Base-by-base conservation (phyloP, 1,284 basidiomycete genomes). In the Ceratobasidium sp. region DNA sequence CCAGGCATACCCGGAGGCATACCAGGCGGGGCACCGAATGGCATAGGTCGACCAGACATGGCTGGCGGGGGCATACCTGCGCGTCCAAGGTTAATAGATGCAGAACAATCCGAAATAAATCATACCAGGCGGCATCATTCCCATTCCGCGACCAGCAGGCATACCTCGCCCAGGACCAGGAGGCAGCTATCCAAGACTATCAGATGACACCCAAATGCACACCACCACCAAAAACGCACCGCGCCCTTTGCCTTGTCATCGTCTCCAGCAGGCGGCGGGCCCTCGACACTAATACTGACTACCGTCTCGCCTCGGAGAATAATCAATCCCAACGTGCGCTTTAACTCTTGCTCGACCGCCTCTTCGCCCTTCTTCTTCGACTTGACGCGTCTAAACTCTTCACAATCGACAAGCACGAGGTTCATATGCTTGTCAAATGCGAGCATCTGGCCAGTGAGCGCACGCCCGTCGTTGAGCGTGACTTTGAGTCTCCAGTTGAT, bases 371-470 rank as follows among this genome's bases (percentile, higher is more conserved):
- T 92, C 84, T 92, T 92, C 83, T 94, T 94, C 58, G 91, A 90
- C 76, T 91, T 88, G 58, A 97, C 88, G 75, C 92, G 89, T 78
- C 95, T 84, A 80, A 97, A 97, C 81, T 97, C 96, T 83, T 97
- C 95, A 80, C 95, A 97, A 77, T 99, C 96, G 14, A 96, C 95
- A 71, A 99, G 84, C 63, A 99, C 97, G 77, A 99, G 86, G 83
- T 99, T 99, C 96, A 99, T 99, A 83, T 99, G 97, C 79, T 93
- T 91, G 85, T 99, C 97, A 80, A 98, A 99, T 63, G 97, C 97
- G 79, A 99, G 91, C 92, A 99, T 96, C 83, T 98, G 97, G 59
- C 97, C 97, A 54, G 94, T 94, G 77, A 99, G 85, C 73, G 93
- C 88, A 79, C 97, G 92, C 73, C 95, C 95, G 83, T 99, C 97